Evolutionary conservation across 306 rosid genomes (phyloP).

Genomic region (Datisca glomerata): DNA sequence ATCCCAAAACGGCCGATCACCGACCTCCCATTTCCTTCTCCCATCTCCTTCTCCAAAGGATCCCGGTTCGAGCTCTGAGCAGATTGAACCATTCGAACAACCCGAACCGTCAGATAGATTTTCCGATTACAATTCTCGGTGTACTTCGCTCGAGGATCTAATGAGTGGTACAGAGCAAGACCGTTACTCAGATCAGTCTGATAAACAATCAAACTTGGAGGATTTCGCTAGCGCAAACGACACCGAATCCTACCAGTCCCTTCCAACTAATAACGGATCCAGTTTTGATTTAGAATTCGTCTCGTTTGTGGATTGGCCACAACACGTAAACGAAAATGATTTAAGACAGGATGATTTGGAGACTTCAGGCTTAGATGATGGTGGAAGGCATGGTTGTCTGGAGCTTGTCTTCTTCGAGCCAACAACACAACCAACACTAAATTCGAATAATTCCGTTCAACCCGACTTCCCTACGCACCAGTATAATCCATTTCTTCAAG

Average conservation of each 20-base stretch:
- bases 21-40: slow-evolving; percentile 5
- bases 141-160: slow-evolving; percentile 51
- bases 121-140: slow-evolving; percentile 27
- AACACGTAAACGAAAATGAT: background rate
- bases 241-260: slow-evolving; percentile 11
- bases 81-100: slow-evolving; percentile 17
- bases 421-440: slow-evolving; percentile 9
- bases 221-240: slow-evolving; percentile 17
- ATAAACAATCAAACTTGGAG: slow-evolving; percentile 17
- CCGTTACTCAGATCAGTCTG: slow-evolving; percentile 14
- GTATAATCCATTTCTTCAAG: slow-evolving; percentile 66
- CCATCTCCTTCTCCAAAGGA: slow-evolving; percentile 9
- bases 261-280: slow-evolving; percentile 3
- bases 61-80: background rate
- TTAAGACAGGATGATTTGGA: slow-evolving; percentile 6
- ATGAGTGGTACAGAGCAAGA: slow-evolving; percentile 27
- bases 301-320: slow-evolving; percentile 9
- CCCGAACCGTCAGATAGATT: slow-evolving; percentile 21
- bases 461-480: slow-evolving; percentile 20
- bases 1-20: slow-evolving; percentile 11
- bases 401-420: slow-evolving; percentile 44
- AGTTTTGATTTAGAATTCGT: slow-evolving; percentile 13
- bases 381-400: slow-evolving; percentile 26
- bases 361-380: background rate
- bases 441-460: slow-evolving; percentile 20